Evolutionary conservation across 345 rosid genomes (phyloP).

Genomic region (Camelina laxa): DNA sequence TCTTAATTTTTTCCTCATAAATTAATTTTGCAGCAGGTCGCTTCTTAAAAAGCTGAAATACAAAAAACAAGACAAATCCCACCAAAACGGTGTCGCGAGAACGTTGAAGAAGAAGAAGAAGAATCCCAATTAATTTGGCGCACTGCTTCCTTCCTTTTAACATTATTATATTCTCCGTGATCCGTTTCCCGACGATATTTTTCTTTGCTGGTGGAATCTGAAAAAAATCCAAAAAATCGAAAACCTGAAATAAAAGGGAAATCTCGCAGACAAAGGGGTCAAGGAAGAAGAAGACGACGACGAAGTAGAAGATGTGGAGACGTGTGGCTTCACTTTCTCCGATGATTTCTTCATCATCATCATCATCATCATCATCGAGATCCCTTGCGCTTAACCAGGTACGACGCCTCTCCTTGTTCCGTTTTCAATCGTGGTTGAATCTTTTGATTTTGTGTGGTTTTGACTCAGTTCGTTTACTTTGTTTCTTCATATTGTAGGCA

Average conservation of each 20-base stretch:
- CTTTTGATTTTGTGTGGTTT: neutral
- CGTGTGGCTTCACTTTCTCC: slow-evolving; percentile 72
- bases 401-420: slow-evolving; percentile 5
- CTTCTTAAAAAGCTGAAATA: slow-evolving; percentile 18
- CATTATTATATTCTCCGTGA: slow-evolving; percentile 39
- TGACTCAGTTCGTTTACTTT: slow-evolving; percentile 19
- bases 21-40: slow-evolving; percentile 22
- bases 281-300: slow-evolving; percentile 21
- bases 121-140: slow-evolving; percentile 21
- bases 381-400: slow-evolving; percentile 57
- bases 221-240: slow-evolving; percentile 4
- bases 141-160: slow-evolving; percentile 12
- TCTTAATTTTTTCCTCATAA: neutral
- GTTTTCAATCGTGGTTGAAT: neutral
- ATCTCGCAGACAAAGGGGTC: neutral
- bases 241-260: neutral
- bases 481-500: slow-evolving; percentile 39
- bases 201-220: slow-evolving; percentile 32
- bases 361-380: slow-evolving; percentile 57
- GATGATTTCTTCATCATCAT: slow-evolving; percentile 55
- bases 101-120: slow-evolving; percentile 18
- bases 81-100: slow-evolving; percentile 41
- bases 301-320: slow-evolving; percentile 75
- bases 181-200: slow-evolving; percentile 51
- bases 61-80: slow-evolving; percentile 24